Evolutionary conservation across 352 stramenopile species (phyloP).

Genomic region (Peronospora farinosa): DNA sequence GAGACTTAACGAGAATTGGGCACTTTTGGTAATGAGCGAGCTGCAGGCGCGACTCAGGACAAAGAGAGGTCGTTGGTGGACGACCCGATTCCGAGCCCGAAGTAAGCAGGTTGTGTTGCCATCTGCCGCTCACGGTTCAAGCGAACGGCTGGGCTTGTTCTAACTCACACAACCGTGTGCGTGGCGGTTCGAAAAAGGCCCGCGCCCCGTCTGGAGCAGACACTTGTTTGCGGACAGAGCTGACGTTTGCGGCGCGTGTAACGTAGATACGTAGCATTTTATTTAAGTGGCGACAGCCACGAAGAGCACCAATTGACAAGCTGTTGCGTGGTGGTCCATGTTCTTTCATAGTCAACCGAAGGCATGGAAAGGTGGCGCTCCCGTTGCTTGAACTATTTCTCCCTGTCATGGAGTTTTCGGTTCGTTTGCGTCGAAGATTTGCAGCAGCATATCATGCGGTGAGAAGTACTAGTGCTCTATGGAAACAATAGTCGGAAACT

Average conservation of each 20-base stretch:
- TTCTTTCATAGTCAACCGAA: background rate
- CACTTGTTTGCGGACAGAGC: constrained; percentile 3
- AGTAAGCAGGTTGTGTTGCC: constrained; percentile 20
- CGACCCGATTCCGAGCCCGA: constrained; percentile 17
- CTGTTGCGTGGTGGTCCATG: background rate
- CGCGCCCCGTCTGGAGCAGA: constrained; percentile 12
- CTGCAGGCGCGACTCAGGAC: constrained; percentile 16
- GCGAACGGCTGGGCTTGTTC: constrained; percentile 4
- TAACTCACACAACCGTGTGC: constrained; percentile 11
- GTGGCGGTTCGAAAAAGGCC: constrained; percentile 7
- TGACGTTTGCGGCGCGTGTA: background rate
- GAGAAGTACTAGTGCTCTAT: constrained; percentile 4
- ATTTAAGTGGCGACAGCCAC: background rate
- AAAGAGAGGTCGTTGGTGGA: constrained; percentile 20
- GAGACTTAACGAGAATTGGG: constrained; percentile 10
- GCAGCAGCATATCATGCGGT: constrained; percentile 8
- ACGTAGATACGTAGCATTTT: background rate
- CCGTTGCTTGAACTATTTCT: constrained; percentile 6
- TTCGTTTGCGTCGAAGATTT: constrained; percentile 8
- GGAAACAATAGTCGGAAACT: background rate
- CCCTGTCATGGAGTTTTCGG: background rate
- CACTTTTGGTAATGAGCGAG: constrained; percentile 22
- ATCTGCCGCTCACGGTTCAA: constrained; percentile 16
- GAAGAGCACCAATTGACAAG: background rate
- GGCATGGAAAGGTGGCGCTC: background rate